Base-by-base conservation (phyloP, 2,329 filamentous ascomycete genomes). In the Beauveria rudraprayagi region DNA sequence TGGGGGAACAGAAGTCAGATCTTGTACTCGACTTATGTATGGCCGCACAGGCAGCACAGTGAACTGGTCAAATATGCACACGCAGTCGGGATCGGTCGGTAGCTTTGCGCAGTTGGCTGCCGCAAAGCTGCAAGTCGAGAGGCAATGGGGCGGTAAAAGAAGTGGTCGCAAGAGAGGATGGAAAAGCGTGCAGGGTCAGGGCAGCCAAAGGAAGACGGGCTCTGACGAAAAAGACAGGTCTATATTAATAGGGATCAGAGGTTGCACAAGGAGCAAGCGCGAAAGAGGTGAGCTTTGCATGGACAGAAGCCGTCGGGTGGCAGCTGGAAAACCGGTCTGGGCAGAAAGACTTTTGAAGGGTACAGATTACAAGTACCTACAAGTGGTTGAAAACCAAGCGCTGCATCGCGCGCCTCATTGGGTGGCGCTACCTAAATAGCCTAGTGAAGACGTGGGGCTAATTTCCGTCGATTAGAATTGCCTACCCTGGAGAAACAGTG, bases 401-500 rank as follows among this genome's bases (percentile, higher is more conserved):
- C 55, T n/a, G 43, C 22, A 40, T 57, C 43, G 48, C 48, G 56
- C 56, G 44, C 48, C 37, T 60, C 47, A 60, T 60, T 60, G 48
- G 48, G 37, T 44, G 56, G 40, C 47, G 48, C 47, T 46, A 46
- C 17, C 19, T 37, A 37, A 37, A 37, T 37, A 52, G 26, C 40
- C 40, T 40, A 34, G 24, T 22, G 37, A 43, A 34, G 44, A 26
- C 56, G 56, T 52, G 44, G 56, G 47, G 47, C 56, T 14, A 50
- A 50, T 43, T 58, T 51, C 30, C 34, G 5, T 37, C 5, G 9
- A 34, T 9, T 10, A 37, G 7, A 3, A 26, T 46, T n/a, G 47
- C 56, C 56, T 59, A 59, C 56, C 56, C 56, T 59, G n/a, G 56
- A 59, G 44, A 26, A 16, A 7, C 41, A 14, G n/a, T n/a, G 54